Evolutionary conservation across 352 stramenopile genomes (phyloP).

Genomic region (Globisporangium acanthophoron): DNA sequence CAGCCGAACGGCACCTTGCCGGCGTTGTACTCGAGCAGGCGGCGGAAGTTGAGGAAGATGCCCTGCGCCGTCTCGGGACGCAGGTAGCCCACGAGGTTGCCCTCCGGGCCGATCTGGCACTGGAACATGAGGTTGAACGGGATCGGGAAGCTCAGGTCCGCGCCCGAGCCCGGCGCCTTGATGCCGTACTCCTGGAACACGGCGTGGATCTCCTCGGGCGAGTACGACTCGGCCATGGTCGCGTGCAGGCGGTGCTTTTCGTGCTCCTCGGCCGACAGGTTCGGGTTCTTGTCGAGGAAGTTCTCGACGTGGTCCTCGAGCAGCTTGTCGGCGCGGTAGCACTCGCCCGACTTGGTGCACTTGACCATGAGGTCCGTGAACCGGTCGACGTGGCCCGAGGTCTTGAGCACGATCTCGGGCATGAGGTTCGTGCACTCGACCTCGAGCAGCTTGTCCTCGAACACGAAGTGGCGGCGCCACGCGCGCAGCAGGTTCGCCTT

Average conservation of each 20-base stretch:
- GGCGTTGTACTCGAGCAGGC: conserved; percentile 97
- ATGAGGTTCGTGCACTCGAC: conserved; percentile 99
- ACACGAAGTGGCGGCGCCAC: conserved; percentile 98
- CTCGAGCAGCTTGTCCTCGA: conserved; percentile 98
- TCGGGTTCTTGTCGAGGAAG: conserved; percentile 90
- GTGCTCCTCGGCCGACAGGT: conserved; percentile 64
- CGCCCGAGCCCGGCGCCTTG: conserved; percentile 87
- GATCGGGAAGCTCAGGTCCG: conserved; percentile 94
- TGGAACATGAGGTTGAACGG: conserved; percentile 99
- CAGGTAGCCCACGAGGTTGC: conserved; percentile 95
- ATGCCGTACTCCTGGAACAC: conserved; percentile 94
- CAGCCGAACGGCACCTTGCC: conserved; percentile 88
- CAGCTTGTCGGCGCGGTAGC: conserved; percentile 99
- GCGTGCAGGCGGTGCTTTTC: conserved; percentile 92
- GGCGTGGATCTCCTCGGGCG: conserved; percentile 94
- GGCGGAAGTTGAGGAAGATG: conserved; percentile 99
- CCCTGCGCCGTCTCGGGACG: conserved; percentile 98
- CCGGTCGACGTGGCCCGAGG: conserved; percentile 97
- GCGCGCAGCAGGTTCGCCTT: conserved; percentile 95
- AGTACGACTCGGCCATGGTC: conserved; percentile 98
- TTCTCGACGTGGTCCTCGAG: conserved; percentile 98
- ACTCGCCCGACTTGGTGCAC: conserved; percentile 95
- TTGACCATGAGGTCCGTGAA: conserved; percentile 99
- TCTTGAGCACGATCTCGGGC: conserved; percentile 96
- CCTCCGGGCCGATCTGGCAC: conserved; percentile 98